Conservation (phyloP, 257 asterid species). For the Petrea volubilis region DNA sequence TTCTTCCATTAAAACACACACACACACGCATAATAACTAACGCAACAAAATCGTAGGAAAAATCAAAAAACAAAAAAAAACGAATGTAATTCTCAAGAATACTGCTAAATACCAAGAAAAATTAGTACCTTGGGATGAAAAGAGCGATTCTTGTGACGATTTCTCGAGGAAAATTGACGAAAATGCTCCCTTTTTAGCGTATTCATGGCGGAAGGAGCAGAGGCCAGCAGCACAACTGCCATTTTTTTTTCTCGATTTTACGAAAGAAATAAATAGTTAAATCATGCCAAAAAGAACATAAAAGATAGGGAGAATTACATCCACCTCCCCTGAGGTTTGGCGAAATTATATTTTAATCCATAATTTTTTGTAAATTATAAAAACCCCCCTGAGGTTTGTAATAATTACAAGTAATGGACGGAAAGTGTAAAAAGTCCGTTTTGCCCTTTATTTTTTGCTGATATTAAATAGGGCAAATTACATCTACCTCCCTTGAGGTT, state of each 20-base stretch:
- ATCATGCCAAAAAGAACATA: background rate
- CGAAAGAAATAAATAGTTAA: background rate
- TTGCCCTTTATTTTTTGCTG: no score
- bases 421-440: no score
- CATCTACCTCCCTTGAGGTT: no score
- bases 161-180: conserved; percentile 6
- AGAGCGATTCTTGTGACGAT: background rate
- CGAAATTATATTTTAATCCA: no score
- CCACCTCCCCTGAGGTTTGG: no score
- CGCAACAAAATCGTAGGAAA: background rate
- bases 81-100: background rate
- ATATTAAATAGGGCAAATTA: no score
- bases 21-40: no score
- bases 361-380: no score
- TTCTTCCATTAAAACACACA: background rate
- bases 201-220: conserved; percentile 13
- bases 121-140: conserved; percentile 26
- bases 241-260: conserved; percentile 20
- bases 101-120: background rate
- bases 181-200: conserved; percentile 20
- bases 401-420: no score
- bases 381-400: no score
- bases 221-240: conserved; percentile 25
- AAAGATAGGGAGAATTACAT: no score
- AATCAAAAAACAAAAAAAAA: background rate